Evolutionary conservation across 1,139 yeast genomes (phyloP), one percentile per base, ranked within the genome.

Genomic region (Saccharomyces hybrid): DNA sequence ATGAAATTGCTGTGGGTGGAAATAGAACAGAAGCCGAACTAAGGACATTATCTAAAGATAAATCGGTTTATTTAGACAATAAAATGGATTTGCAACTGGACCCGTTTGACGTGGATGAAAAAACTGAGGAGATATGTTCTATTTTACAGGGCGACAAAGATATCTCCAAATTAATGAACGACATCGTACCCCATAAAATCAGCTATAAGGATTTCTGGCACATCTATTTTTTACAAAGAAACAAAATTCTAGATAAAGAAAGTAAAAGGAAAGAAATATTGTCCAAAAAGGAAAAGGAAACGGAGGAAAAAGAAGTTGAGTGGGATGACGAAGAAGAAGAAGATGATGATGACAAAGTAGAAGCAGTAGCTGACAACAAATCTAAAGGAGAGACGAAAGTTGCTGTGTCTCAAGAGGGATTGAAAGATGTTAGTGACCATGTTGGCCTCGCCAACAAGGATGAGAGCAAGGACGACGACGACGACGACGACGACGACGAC

Each of bases 131-230:
- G 49, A 84, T 85, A 51, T 65, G 82, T 2, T 65, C 61, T 0
- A 73, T 82, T 31, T 72, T 88, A 53, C 67, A 73, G 41, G 68
- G 73, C 55, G 79, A 83, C 60, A 77, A 82, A 16, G 78, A 83
- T 16, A 76, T 90, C 58, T 73, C 77, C 32, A 73, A 73, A 46
- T 70, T 87, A 49, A 82, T 83, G 83, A 82, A 83, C 54, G 73
- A 75, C 20, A 67, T 90, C 11, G 96, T 88, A 1, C 95, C 95
- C 0, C 80, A 76, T 1, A 69, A 78, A 58, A 72, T 88, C 14
- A 64, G 82, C 0, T 85, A 83, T 61, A 74, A 77, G 31, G 73
- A 74, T 48, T 91, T 91, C 68, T 91, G 98, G 98, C 73, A 75
- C 49, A 77, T 84, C 49, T 91, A 88, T 71, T 87, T 82, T 68